Conservation (phyloP, 2,329 filamentous ascomycete genomes). For the Didymella pomorum region DNA sequence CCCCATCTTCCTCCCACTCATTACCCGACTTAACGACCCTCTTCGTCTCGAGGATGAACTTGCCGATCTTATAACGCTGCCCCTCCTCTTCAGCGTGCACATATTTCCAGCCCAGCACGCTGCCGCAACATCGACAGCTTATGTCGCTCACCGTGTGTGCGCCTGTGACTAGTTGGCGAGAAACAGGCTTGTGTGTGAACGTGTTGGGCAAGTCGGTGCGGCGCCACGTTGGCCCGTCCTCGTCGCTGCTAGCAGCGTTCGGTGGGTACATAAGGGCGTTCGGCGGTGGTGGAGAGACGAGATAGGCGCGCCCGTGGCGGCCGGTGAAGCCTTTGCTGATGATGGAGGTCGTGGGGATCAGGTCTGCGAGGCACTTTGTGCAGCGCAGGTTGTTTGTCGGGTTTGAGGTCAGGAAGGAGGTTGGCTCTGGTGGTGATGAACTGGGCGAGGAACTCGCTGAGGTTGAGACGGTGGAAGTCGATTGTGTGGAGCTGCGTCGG, state of each 20-base stretch:
- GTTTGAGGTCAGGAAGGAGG: constrained; percentile 35
- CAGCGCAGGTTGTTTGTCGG: constrained; percentile 66
- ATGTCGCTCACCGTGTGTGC: constrained; percentile 69
- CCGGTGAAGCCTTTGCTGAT: constrained; percentile 72
- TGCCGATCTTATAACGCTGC: constrained; percentile 72
- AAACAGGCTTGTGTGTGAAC: constrained; percentile 62
- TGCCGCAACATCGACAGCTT: constrained; percentile 64
- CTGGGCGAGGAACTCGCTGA: constrained; percentile 17
- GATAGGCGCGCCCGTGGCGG: constrained; percentile 69
- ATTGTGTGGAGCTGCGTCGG: constrained; percentile 53
- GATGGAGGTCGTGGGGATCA: constrained; percentile 66
- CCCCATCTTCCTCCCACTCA: constrained; percentile 59
- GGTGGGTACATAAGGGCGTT: constrained; percentile 23
- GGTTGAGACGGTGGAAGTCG: constrained; percentile 41
- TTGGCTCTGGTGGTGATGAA: constrained; percentile 35
- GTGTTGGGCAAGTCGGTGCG: constrained; percentile 64
- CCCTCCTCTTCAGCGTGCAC: constrained; percentile 67
- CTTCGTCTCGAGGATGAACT: constrained; percentile 70
- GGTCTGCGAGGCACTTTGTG: constrained; percentile 65
- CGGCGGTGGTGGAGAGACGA: constrained; percentile 60
- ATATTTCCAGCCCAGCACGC: constrained; percentile 70
- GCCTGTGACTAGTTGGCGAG: constrained; percentile 68
- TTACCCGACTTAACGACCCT: constrained; percentile 57
- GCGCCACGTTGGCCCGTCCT: constrained; percentile 19
- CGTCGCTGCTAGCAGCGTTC: constrained; percentile 28